Conservation (phyloP, 805 yeast species). For the Metschnikowia gelsemii region DNA sequence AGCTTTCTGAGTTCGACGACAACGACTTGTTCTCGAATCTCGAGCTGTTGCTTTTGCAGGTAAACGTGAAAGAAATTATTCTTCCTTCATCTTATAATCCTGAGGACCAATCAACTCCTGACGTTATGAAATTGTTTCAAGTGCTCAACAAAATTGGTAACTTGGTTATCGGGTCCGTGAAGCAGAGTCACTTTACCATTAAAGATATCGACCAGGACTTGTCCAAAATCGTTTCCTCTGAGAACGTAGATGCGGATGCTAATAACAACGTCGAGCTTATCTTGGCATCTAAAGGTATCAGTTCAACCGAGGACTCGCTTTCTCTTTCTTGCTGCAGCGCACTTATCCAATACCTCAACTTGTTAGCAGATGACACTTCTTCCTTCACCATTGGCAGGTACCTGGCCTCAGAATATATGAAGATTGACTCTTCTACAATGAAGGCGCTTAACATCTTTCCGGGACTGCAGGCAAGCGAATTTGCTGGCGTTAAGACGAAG, state of each 20-base stretch:
- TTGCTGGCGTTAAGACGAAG: conserved; percentile 23
- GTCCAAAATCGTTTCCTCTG: conserved; percentile 54
- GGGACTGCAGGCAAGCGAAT: conserved; percentile 13
- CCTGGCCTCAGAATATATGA: conserved; percentile 78
- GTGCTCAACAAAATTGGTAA: conserved; percentile 74
- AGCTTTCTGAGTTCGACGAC: conserved; percentile 78
- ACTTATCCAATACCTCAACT: conserved; percentile 62
- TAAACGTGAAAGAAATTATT: conserved; percentile 84
- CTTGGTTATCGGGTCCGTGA: conserved; percentile 62
- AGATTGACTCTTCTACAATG: conserved; percentile 86
- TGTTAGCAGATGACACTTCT: conserved; percentile 56
- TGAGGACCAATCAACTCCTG: conserved; percentile 44
- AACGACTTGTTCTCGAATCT: conserved; percentile 84
- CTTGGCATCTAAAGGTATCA: conserved; percentile 55
- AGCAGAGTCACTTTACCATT: conserved; percentile 54
- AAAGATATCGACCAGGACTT: conserved; percentile 79
- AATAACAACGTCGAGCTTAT: conserved; percentile 38
- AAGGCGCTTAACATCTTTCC: conserved; percentile 88
- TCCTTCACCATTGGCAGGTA: conserved; percentile 65
- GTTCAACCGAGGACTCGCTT: conserved; percentile 41
- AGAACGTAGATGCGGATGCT: conserved; percentile 28
- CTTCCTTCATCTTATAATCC: conserved; percentile 47
- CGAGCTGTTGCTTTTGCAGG: conserved; percentile 82
- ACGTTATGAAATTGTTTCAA: conserved; percentile 61
- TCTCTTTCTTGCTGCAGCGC: conserved; percentile 70